Evolutionary conservation across 2,329 filamentous ascomycete species (phyloP), one percentile per base, ranked within the genome.

Genomic region (Geoglossum cookeanum): DNA sequence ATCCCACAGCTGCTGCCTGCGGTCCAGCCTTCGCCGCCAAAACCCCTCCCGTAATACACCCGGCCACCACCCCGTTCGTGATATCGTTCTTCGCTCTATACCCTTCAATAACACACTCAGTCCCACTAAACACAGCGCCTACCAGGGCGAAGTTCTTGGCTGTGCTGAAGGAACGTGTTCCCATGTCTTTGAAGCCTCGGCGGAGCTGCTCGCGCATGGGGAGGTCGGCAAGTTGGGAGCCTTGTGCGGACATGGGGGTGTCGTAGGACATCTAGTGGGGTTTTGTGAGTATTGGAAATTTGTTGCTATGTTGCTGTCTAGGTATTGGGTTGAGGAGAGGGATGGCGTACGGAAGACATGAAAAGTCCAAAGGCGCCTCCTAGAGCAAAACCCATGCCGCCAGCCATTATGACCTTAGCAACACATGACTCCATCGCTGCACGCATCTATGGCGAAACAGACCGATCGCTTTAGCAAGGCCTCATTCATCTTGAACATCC

Each of bases 131-230:
- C 22, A 97, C 78, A 1, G 87, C 85, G 64, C 92, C 92, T 55
- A 98, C 88, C 64, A 90, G 85, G 61, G 87, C 91, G 68, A 98
- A 98, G 75, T 94, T 97, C 74, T 90, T 92, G 57, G 90, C 92
- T 53, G 84, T 87, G 61, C 82, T 84, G 70, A 78, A 87, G 3
- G 87, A 91, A 11, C 87, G 81, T 61, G 77, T 71, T 62, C 92
- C 92, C 90, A 98, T 97, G 70, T 98, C 92, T 69, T 86, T 89
- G 74, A 98, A 88, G 56, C 92, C 92, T 65, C 79, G 72, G 61
- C 80, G 81, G 57, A 98, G 78, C 71, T 97, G 92, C 69, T 95
- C 81, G 51, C 82, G 79, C 61, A 91, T 77, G 32, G 92, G 90
- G 22, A 98, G 80, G 61, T 78, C 73, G 59, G 76, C 69, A 62